phyloP scores from a whole-genome alignment of 768 basidiomycete species.

The Tulasnella sp. region DNA sequence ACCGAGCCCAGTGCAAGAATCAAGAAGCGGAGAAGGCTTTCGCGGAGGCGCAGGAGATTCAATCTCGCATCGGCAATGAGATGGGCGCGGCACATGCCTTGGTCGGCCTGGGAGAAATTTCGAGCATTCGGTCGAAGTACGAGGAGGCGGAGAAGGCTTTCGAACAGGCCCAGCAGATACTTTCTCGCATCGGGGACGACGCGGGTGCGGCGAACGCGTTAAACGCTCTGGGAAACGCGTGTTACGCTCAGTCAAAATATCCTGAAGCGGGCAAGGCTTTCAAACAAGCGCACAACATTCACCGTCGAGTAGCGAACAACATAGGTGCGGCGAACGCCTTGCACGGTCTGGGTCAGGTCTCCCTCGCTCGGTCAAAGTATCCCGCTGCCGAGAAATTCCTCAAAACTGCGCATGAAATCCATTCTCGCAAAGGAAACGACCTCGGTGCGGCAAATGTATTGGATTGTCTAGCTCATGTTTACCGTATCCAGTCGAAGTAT shows the following conservation, averaged over 20 bases:
- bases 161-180: not conserved
- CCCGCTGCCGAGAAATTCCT: not conserved
- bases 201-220: not conserved
- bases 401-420: too few relatives aligned
- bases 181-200: not conserved
- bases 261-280: not conserved
- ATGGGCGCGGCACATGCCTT: not conserved
- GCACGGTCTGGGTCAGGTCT: not conserved
- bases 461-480: too few relatives aligned
- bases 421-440: too few relatives aligned
- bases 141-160: not conserved
- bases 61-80: too few relatives aligned
- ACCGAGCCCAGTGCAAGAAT: too few relatives aligned
- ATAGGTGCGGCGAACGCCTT: not conserved
- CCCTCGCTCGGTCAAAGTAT: not conserved
- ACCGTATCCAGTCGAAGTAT: too few relatives aligned
- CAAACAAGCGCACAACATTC: not conserved
- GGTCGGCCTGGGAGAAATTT: not conserved
- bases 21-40: too few relatives aligned
- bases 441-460: too few relatives aligned
- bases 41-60: too few relatives aligned
- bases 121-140: not conserved
- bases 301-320: not conserved
- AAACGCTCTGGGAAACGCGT: not conserved
- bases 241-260: not conserved